These are phyloP conservation scores for Pleurotus giganteus DNA, from an alignment of 768 basidiomycete genomes.

Conservation along the genomic window DNA sequence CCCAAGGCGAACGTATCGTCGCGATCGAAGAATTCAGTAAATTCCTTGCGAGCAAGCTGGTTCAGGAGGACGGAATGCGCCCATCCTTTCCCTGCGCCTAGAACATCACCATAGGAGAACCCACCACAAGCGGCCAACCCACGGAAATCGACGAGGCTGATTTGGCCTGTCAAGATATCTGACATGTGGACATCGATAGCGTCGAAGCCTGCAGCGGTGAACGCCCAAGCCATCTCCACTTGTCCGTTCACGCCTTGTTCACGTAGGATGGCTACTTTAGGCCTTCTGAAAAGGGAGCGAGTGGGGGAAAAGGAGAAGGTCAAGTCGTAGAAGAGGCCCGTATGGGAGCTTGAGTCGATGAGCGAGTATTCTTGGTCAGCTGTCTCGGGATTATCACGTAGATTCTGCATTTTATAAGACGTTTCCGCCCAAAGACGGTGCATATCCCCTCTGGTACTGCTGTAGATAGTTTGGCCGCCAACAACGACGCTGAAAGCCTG, in stretches of 20 bases:
- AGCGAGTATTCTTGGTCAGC: slow-evolving; percentile 82
- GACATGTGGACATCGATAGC: slow-evolving; percentile 98
- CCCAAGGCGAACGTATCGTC: slow-evolving; percentile 86
- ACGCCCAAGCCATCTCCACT: slow-evolving; percentile 98
- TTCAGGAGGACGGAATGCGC: slow-evolving; percentile 93
- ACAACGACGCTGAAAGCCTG: slow-evolving; percentile 65
- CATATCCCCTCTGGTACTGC: slow-evolving; percentile 61
- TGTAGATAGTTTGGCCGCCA: slow-evolving; percentile 52
- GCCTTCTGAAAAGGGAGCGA: slow-evolving; percentile 49
- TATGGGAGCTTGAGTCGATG: slow-evolving; percentile 54
- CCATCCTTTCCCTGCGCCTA: slow-evolving; percentile 98
- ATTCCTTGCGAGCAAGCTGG: slow-evolving; percentile 69
- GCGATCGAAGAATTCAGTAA: slow-evolving; percentile 77
- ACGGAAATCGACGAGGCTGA: slow-evolving; percentile 66
- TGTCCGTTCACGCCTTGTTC: slow-evolving; percentile 99
- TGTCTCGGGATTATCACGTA: slow-evolving; percentile 78
- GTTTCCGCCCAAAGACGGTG: slow-evolving; percentile 95
- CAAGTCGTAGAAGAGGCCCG: slow-evolving; percentile 78
- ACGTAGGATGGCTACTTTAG: slow-evolving; percentile 91
- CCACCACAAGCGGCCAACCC: slow-evolving; percentile 97
- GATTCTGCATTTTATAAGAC: slow-evolving; percentile 85
- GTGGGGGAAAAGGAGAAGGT: slow-evolving; percentile 47
- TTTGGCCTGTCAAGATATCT: slow-evolving; percentile 77
- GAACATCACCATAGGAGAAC: slow-evolving; percentile 97
- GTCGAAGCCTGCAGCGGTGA: slow-evolving; percentile 90